phyloP scores from a whole-genome alignment of 139 green algal genomes.

The Marvania coccoides region DNA sequence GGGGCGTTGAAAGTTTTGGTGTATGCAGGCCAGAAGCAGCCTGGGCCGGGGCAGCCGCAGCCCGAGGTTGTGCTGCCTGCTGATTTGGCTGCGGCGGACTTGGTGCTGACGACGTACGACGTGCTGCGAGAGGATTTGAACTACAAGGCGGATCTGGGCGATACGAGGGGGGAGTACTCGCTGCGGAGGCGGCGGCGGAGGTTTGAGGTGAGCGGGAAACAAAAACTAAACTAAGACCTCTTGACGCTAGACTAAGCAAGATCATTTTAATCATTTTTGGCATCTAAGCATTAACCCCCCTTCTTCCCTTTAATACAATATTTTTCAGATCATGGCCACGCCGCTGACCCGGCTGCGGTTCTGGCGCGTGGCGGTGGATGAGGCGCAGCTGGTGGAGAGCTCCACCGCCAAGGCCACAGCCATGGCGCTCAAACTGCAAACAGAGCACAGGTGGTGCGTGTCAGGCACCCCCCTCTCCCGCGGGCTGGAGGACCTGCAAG shows the following conservation, averaged over 20 bases:
- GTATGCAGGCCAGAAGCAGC: constrained; percentile 55
- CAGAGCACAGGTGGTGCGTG: constrained; percentile 48
- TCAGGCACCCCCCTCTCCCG: constrained; percentile 79
- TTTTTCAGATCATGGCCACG: constrained; percentile 59
- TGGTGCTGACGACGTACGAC: constrained; percentile 90
- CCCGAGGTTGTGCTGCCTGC: constrained; percentile 41
- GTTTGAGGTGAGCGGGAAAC: too few relatives aligned
- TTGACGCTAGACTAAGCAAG: neutral
- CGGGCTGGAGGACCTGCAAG: constrained; percentile 78
- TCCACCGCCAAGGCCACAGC: constrained; percentile 57
- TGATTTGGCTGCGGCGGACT: constrained; percentile 68
- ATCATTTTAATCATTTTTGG: too few relatives aligned
- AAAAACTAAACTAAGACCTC: too few relatives aligned
- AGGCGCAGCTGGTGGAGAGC: constrained; percentile 86
- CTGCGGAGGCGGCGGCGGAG: too few relatives aligned
- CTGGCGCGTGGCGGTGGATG: constrained; percentile 88
- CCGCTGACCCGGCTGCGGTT: constrained; percentile 81
- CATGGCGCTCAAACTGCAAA: constrained; percentile 61
- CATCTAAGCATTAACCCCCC: too few relatives aligned
- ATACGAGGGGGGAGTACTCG: too few relatives aligned
- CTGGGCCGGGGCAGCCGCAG: neutral
- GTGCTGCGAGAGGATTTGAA: constrained; percentile 69
- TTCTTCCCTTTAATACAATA: too few relatives aligned
- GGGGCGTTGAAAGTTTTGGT: constrained; percentile 50
- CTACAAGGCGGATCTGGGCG: constrained; percentile 33